Evolutionary conservation across 2,329 filamentous ascomycete genomes (phyloP).

Genomic region (Penicillium sp.): DNA sequence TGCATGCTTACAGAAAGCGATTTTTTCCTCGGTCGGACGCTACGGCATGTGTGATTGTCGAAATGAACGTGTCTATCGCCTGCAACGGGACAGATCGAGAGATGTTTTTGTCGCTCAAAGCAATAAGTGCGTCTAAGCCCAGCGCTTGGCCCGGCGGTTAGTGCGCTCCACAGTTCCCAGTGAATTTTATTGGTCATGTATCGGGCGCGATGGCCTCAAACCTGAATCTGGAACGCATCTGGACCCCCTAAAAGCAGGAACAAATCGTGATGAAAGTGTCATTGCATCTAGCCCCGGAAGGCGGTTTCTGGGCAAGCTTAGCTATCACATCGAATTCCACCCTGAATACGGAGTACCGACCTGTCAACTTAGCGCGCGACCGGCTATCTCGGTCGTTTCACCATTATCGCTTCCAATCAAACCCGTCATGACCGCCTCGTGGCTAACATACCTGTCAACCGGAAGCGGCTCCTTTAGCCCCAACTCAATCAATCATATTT

Average conservation of each 20-base stretch:
- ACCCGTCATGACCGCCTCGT: not conserved
- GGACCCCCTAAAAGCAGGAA: not conserved
- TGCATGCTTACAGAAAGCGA: no score
- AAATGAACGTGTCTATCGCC: no score
- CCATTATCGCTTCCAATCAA: not conserved
- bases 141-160: not conserved
- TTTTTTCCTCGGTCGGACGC: no score
- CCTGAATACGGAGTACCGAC: no score
- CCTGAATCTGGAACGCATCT: not conserved
- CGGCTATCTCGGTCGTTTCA: not conserved
- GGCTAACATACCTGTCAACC: not conserved
- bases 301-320: not conserved
- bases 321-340: not conserved
- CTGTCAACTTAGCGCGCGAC: no score
- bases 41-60: no score
- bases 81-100: no score
- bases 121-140: not conserved
- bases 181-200: not conserved
- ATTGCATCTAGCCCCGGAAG: not conserved
- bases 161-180: not conserved
- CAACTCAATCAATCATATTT: not conserved
- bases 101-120: no score
- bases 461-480: not conserved
- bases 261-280: not conserved
- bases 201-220: not conserved